These are phyloP conservation scores for Vigna angularis DNA, from an alignment of 306 rosid species.

Conservation along the genomic window DNA sequence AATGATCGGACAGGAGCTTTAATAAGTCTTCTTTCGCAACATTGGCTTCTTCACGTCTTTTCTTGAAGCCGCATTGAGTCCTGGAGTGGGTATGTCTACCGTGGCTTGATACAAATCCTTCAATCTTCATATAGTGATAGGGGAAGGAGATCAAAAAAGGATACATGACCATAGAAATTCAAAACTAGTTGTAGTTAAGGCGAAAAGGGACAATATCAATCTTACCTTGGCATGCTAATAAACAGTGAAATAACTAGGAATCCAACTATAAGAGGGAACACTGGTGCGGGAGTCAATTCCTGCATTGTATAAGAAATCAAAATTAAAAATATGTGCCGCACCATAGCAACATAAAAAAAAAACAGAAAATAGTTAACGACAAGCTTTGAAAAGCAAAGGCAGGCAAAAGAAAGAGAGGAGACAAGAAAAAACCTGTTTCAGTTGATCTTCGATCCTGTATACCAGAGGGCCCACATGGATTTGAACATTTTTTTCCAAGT, in stretches of 20 bases:
- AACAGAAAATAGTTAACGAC: constrained; percentile 9
- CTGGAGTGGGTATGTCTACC: constrained; percentile 76
- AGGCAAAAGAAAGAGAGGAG: constrained; percentile 12
- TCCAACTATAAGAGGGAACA: constrained; percentile 83
- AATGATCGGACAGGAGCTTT: constrained; percentile 17
- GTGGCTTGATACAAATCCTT: constrained; percentile 83
- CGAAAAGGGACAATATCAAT: constrained; percentile 30
- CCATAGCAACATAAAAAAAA: constrained; percentile 33
- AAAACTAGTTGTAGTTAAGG: constrained; percentile 23
- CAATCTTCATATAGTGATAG: constrained; percentile 56
- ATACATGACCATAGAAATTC: constrained; percentile 22
- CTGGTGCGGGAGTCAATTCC: constrained; percentile 96
- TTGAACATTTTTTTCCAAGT: constrained; percentile 76
- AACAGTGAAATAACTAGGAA: constrained; percentile 74
- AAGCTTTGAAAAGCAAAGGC: constrained; percentile 17
- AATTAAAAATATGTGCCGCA: not conserved
- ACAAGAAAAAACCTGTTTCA: constrained; percentile 73
- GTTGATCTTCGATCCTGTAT: constrained; percentile 69
- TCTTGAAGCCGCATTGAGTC: constrained; percentile 63
- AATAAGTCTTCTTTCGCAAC: constrained; percentile 88
- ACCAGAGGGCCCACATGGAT: constrained; percentile 88
- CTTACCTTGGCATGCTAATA: constrained; percentile 83
- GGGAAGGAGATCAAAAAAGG: constrained; percentile 13
- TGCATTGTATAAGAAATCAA: constrained; percentile 44
- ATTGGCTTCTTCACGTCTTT: constrained; percentile 75